A percentile compares a stretch with the other conserved stretches of the same genome.
These are phyloP conservation scores for Gillenia trifoliata DNA, from an alignment of 306 rosid genomes.

Conservation along the genomic window DNA sequence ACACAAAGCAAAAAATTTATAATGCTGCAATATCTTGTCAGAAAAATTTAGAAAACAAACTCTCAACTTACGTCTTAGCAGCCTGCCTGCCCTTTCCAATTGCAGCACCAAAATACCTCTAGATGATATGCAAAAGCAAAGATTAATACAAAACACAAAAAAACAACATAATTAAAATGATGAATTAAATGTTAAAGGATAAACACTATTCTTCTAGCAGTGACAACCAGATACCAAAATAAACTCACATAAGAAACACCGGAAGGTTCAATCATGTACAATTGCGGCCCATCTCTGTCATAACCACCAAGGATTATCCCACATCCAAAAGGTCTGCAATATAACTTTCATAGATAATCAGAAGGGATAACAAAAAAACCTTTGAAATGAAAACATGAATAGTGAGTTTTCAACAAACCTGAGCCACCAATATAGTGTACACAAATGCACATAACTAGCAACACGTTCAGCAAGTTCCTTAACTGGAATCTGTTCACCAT, in stretches of 20 bases:
- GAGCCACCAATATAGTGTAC: conserved; percentile 99
- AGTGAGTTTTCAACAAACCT: conserved; percentile 42
- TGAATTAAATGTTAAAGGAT: neutral
- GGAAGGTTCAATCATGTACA: conserved; percentile 96
- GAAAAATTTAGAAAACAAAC: neutral
- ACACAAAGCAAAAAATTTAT: neutral
- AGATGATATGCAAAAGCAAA: conserved; percentile 26
- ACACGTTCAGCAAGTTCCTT: conserved; percentile 98
- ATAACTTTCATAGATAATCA: conserved; percentile 6
- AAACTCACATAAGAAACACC: conserved; percentile 85
- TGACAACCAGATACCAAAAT: neutral
- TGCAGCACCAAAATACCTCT: conserved; percentile 98
- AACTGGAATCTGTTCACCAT: conserved; percentile 84
- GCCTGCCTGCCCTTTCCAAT: conserved; percentile 98
- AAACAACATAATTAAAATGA: neutral
- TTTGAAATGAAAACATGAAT: conserved; percentile 13
- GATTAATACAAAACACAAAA: conserved; percentile 14
- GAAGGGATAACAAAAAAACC: conserved; percentile 18
- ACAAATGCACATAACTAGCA: conserved; percentile 95
- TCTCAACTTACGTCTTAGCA: conserved; percentile 81
- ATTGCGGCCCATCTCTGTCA: conserved; percentile 96
- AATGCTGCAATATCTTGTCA: neutral
- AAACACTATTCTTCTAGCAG: neutral
- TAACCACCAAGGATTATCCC: conserved; percentile 96
- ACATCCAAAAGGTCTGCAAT: conserved; percentile 94